Base-by-base conservation (phyloP, 2,329 filamentous ascomycete genomes). In the Tolypocladium inflatum region DNA sequence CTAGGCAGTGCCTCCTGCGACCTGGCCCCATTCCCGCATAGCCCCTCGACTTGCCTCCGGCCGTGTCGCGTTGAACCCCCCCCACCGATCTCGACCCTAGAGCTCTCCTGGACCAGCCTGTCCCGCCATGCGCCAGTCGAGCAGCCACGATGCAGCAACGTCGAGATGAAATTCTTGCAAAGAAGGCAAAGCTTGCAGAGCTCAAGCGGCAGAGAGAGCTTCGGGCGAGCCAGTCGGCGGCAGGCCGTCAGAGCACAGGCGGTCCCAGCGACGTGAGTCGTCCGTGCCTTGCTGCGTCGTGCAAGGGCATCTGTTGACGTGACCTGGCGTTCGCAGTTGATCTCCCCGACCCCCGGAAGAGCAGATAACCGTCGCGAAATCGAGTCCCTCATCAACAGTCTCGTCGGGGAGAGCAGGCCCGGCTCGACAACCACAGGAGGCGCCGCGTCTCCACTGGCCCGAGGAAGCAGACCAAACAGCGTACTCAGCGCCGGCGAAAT, bases 151-250 rank as follows among this genome's bases (percentile, higher is more conserved):
- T 88, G 80, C 85, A 88, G 76, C 87, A 92, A 80, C 88, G 92
- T 67, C 89, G 91, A 78, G 91, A 96, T 79, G 94, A 99, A 79
- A 96, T 99, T 66, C 80, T 94, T 67, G 92, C 91, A 65, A 99
- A 99, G 78, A 93, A 90, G 80, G 93, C 92, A 62, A 97, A 94
- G 80, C 90, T 99, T 67, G 92, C 90, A 55, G 94, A 97, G 81
- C 83, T 99, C 64, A 97, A 96, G 78, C 85, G 90, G 62, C 91
- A 97, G 76, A 85, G 94, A 66, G 91, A 95, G 72, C 78, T 93
- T 66, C 84, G 92, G 60, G 84, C 90, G 63, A 89, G 83, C 70
- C 90, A 95, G 71, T 85, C 89, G 66, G 84, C 80, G 60, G 82
- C 82, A 62, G 85, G 79, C 65, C 84, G 91, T 64, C 82, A 86